A percentile compares a stretch with the other conserved stretches of the same genome.
These are phyloP conservation scores for Geranium rotundifolium DNA, from an alignment of 345 rosid genomes.

Conservation along the genomic window DNA sequence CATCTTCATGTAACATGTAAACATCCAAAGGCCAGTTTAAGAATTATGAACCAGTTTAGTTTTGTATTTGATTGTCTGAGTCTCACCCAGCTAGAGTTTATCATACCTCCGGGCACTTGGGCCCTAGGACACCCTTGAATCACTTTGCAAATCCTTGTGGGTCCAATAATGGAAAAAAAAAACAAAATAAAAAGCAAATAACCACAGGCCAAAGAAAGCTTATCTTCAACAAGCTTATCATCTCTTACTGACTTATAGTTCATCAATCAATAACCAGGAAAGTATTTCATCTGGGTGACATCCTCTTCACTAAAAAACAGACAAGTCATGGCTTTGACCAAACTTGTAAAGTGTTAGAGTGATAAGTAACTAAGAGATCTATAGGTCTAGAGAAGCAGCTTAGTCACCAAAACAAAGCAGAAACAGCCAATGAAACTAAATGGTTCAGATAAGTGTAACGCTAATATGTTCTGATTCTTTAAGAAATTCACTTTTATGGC, in stretches of 20 bases:
- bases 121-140: not conserved
- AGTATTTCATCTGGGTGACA: too few relatives aligned
- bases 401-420: too few relatives aligned
- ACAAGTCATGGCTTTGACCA: too few relatives aligned
- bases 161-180: not conserved
- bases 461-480: not conserved
- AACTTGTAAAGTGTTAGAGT: not conserved
- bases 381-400: not conserved
- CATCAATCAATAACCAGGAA: not conserved
- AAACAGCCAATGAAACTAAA: too few relatives aligned
- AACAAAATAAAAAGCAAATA: not conserved
- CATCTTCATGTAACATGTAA: not conserved
- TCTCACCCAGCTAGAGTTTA: not conserved
- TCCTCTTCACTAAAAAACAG: too few relatives aligned
- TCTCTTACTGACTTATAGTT: too few relatives aligned
- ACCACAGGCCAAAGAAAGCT: not conserved
- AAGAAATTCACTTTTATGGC: not conserved
- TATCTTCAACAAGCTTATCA: not conserved
- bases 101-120: not conserved
- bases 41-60: not conserved
- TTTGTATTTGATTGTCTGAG: not conserved
- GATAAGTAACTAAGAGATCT: not conserved
- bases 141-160: not conserved
- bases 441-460: too few relatives aligned
- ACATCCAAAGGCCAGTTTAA: not conserved